A percentile compares a stretch with the other conserved stretches of the same genome.
phyloP scores from a whole-genome alignment of 192 early-diverging fungal species.

The Mortierella claussenii region DNA sequence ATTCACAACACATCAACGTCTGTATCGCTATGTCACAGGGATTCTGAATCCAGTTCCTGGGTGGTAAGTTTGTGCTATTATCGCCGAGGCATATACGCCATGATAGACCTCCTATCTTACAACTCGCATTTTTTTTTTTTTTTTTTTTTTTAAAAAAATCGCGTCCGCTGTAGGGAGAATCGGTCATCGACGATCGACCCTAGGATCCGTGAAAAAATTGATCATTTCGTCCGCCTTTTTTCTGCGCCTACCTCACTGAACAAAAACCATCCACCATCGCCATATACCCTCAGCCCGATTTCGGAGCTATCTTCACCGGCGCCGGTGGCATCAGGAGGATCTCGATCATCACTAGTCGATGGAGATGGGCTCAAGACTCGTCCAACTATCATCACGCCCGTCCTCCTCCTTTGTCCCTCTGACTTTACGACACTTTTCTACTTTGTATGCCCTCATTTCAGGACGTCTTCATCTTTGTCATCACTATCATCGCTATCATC shows the following conservation, averaged over 20 bases:
- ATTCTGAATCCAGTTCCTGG: slow-evolving; percentile 49
- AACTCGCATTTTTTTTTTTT: no score
- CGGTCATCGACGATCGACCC: slow-evolving; percentile 19
- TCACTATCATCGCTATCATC: no score
- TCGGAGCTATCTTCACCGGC: slow-evolving; percentile 22
- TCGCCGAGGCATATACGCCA: no score
- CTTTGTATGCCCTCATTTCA: no score
- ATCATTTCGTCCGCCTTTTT: slow-evolving; percentile 18
- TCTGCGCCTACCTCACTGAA: not conserved
- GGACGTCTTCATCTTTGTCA: no score
- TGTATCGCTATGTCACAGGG: slow-evolving; percentile 51
- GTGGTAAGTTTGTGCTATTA: no score
- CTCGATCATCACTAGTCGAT: no score
- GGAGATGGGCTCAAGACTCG: no score
- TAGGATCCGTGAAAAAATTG: slow-evolving; percentile 31
- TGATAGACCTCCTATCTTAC: no score
- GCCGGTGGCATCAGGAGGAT: slow-evolving; percentile 3
- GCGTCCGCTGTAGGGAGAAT: slow-evolving; percentile 19
- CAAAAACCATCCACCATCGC: not conserved
- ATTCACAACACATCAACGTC: slow-evolving; percentile 47
- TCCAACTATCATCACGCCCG: no score
- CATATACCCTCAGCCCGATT: slow-evolving; percentile 38
- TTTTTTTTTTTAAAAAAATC: not conserved
- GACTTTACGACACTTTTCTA: no score
- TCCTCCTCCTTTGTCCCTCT: no score